Percentiles rank a stretch among this genome's conserved stretches.
Evolutionary conservation across 306 rosid genomes (phyloP).

Genomic region (Castanospermum australe): DNA sequence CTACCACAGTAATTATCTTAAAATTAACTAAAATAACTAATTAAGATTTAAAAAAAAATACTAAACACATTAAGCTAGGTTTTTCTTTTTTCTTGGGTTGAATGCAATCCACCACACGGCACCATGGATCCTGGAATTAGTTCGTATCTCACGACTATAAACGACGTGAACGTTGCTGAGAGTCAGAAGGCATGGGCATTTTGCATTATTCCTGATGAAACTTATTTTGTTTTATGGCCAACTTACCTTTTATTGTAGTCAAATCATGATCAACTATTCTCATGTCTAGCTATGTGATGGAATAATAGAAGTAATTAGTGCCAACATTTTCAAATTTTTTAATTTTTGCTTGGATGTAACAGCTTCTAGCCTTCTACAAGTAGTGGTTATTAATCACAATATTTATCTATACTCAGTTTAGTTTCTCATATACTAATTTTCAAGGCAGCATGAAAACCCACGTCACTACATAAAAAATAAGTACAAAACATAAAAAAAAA

Average conservation of each 20-base stretch:
- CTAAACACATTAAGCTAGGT: no score
- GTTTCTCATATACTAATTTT: neutral
- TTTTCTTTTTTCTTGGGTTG: no score
- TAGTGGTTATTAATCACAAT: neutral
- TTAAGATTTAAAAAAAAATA: no score
- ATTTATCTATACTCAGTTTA: neutral
- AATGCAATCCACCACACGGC: no score
- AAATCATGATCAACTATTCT: neutral
- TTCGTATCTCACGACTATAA: neutral
- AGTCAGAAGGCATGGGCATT: neutral
- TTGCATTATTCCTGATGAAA: neutral
- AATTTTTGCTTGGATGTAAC: neutral
- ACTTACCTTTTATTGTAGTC: neutral
- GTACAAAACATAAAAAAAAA: neutral
- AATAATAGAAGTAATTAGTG: neutral
- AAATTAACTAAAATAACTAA: no score
- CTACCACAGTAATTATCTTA: no score
- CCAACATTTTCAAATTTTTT: neutral
- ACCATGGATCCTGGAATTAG: neutral
- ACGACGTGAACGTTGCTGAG: neutral
- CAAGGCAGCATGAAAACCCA: neutral
- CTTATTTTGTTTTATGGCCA: neutral
- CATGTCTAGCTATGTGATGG: neutral
- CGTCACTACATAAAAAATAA: neutral
- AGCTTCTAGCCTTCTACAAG: constrained; percentile 28